Percentiles rank a stretch among this genome's conserved stretches.
Evolutionary conservation across 345 rosid species (phyloP).

Genomic region (Trapa bicornis): DNA sequence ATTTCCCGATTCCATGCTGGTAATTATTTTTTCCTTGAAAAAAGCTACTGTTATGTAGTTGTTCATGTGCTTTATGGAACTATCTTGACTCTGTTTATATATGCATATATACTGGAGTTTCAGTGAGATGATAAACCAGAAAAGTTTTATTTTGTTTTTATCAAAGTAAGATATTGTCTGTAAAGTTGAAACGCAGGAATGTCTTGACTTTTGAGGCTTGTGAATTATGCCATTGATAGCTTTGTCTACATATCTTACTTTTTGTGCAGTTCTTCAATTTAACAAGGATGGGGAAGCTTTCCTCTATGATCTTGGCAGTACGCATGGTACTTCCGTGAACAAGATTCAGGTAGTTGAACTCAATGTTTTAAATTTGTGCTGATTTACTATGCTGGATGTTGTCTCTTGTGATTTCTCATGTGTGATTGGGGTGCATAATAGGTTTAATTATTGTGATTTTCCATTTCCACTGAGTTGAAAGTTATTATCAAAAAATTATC

Average conservation of each 20-base stretch:
- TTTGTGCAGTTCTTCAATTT: slow-evolving; percentile 66
- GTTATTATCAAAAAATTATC: background rate
- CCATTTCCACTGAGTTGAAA: background rate
- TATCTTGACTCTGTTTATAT: background rate
- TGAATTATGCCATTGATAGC: background rate
- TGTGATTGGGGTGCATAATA: background rate
- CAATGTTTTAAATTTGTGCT: background rate
- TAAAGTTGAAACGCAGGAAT: background rate
- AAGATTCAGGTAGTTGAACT: slow-evolving; percentile 51
- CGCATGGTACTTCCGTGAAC: slow-evolving; percentile 73
- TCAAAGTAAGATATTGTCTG: background rate
- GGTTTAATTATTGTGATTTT: background rate
- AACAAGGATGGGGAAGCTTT: slow-evolving; percentile 70
- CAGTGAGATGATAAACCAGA: background rate
- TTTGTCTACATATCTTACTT: background rate
- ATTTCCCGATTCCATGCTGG: slow-evolving; percentile 95
- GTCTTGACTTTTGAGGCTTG: background rate
- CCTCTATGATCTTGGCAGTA: slow-evolving; percentile 73
- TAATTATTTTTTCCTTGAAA: slow-evolving; percentile 8
- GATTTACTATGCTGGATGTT: background rate
- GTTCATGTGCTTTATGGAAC: background rate
- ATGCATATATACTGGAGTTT: too few relatives aligned
- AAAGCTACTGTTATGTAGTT: background rate
- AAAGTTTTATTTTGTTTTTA: too few relatives aligned
- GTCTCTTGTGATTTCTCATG: background rate